These are phyloP conservation scores for Sporisorium iseilematis-ciliati DNA, from an alignment of 1,284 basidiomycete species.

Conservation along the genomic window DNA sequence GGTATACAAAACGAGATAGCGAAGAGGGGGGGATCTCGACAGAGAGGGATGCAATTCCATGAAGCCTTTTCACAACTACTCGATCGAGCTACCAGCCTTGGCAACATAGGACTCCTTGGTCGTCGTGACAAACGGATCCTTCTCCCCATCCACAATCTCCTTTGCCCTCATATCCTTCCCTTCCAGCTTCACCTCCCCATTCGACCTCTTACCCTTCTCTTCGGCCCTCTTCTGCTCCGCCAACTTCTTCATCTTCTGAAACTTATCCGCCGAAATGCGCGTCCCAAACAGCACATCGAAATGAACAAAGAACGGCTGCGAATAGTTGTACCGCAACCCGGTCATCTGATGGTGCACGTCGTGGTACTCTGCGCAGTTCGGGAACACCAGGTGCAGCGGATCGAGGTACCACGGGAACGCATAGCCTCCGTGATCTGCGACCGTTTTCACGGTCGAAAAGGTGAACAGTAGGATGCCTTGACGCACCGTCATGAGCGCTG, in stretches of 20 bases:
- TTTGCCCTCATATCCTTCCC: slow-evolving; percentile 32
- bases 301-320: slow-evolving; percentile 84
- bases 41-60: not conserved
- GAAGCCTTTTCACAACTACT: not conserved
- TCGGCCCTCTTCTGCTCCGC: slow-evolving; percentile 35
- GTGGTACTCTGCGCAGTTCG: slow-evolving; percentile 97
- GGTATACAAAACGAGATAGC: slow-evolving; percentile 7
- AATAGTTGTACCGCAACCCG: slow-evolving; percentile 95
- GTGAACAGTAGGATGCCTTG: slow-evolving; percentile 83
- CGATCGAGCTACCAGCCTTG: slow-evolving; percentile 46
- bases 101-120: slow-evolving; percentile 36
- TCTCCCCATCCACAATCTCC: slow-evolving; percentile 30
- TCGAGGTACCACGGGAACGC: slow-evolving; percentile 83
- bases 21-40: not conserved
- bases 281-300: slow-evolving; percentile 78
- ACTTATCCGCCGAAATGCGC: slow-evolving; percentile 74
- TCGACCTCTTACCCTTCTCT: slow-evolving; percentile 1
- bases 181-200: not conserved
- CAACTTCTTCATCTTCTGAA: slow-evolving; percentile 56
- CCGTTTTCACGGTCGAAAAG: slow-evolving; percentile 90
- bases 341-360: slow-evolving; percentile 95
- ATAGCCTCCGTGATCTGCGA: slow-evolving; percentile 98
- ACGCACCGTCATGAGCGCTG: slow-evolving; percentile 81
- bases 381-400: slow-evolving; percentile 81
- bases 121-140: slow-evolving; percentile 48